These are phyloP conservation scores for Crithidia expoeki DNA, from an alignment of 208 protist species.

Conservation along the genomic window DNA sequence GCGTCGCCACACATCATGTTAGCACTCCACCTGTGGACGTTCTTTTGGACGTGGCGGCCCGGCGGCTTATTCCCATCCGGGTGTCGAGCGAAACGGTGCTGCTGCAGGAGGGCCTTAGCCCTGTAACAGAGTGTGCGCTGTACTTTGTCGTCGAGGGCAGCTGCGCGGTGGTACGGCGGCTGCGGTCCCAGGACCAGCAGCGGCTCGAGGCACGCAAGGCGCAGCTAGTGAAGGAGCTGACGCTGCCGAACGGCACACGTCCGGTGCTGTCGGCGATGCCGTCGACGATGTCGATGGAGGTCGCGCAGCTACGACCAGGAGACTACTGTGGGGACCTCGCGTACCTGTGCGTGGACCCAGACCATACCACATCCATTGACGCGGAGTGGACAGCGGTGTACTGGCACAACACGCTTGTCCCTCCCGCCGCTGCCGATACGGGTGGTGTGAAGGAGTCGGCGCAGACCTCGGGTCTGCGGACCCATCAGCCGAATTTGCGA, in stretches of 20 bases:
- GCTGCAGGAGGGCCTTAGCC: slow-evolving; percentile 54
- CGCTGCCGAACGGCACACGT: slow-evolving; percentile 11
- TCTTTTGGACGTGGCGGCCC: slow-evolving; percentile 31
- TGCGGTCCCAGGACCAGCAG: slow-evolving; percentile 40
- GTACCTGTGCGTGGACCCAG: slow-evolving; percentile 61
- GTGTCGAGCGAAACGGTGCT: slow-evolving; percentile 47
- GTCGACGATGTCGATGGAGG: slow-evolving; percentile 51
- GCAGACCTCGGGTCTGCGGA: slow-evolving; percentile 4
- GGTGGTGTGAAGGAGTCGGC: slow-evolving; percentile 1
- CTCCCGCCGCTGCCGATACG: not conserved
- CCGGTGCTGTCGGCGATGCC: slow-evolving; percentile 17
- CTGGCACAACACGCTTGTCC: slow-evolving; percentile 52
- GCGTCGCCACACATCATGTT: not conserved
- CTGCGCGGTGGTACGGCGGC: slow-evolving; percentile 49
- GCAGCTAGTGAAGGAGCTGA: slow-evolving; percentile 23
- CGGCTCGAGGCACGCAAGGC: slow-evolving; percentile 19
- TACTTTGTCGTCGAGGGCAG: slow-evolving; percentile 70
- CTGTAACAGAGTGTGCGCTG: slow-evolving; percentile 49
- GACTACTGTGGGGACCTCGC: slow-evolving; percentile 81
- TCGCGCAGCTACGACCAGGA: slow-evolving; percentile 54
- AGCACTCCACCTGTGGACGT: not conserved
- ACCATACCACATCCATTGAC: slow-evolving; percentile 59
- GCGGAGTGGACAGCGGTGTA: slow-evolving; percentile 58
- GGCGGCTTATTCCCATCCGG: slow-evolving; percentile 56
- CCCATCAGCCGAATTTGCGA: not conserved